These are phyloP conservation scores for Leccinum barrowsii DNA, from an alignment of 768 basidiomycete species.

Conservation along the genomic window DNA sequence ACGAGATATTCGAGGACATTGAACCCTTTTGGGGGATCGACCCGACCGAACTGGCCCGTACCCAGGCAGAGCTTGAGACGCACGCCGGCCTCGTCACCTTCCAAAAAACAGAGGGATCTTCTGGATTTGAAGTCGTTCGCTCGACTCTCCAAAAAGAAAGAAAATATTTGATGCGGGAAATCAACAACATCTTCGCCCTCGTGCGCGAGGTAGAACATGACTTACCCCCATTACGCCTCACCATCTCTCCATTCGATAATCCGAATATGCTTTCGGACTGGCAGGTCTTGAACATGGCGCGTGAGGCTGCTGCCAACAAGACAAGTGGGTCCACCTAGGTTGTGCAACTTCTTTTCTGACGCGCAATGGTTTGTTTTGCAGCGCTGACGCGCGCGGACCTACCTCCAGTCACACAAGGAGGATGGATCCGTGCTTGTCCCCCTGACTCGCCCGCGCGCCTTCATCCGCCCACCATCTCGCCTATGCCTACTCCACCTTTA, in stretches of 20 bases:
- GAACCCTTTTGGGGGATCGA: slow-evolving; percentile 37
- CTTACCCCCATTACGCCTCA: slow-evolving; percentile 32
- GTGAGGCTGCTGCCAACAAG: slow-evolving; percentile 27
- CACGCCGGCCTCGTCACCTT: slow-evolving; percentile 17
- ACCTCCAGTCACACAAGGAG: slow-evolving; percentile 29
- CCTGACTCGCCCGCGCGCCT: slow-evolving; percentile 27
- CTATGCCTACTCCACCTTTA: background rate
- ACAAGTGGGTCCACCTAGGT: slow-evolving; percentile 16
- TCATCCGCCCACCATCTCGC: slow-evolving; percentile 29
- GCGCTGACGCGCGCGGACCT: slow-evolving; percentile 30
- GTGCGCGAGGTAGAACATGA: slow-evolving; percentile 27
- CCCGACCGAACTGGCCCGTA: slow-evolving; percentile 23
- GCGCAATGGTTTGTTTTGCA: slow-evolving; percentile 2
- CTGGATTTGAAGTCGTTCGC: slow-evolving; percentile 15
- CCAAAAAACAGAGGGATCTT: slow-evolving; percentile 13
- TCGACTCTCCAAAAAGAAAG: slow-evolving; percentile 8
- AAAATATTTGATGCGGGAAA: background rate
- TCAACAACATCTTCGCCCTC: slow-evolving; percentile 20
- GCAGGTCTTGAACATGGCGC: slow-evolving; percentile 19
- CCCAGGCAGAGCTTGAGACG: slow-evolving; percentile 22
- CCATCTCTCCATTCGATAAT: slow-evolving; percentile 29
- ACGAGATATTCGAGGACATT: slow-evolving; percentile 39
- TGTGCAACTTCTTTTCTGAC: background rate
- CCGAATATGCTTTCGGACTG: slow-evolving; percentile 28
- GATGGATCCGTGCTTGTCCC: slow-evolving; percentile 22